A percentile compares a stretch with the other conserved stretches of the same genome.
Conservation (phyloP, 371 early-diverging fungal genomes). For the Mortierella sp. region DNA sequence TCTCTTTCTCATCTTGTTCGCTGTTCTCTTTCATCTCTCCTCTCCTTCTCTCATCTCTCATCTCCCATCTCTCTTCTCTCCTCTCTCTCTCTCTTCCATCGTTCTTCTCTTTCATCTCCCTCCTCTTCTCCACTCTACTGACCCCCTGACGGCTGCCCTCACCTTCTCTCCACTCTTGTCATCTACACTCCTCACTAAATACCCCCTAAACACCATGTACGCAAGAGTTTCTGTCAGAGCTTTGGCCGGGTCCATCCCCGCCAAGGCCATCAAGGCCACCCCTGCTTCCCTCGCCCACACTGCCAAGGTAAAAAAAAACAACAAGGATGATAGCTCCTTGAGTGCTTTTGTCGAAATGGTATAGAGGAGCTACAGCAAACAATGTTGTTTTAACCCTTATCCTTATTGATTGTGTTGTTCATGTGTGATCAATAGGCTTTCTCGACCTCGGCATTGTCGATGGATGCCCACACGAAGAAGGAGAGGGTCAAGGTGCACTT, state of each 20-base stretch:
- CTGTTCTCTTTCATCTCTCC: background rate
- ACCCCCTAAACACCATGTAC: conserved; percentile 25
- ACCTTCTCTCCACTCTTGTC: background rate
- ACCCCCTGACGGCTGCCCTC: background rate
- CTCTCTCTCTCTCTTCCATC: background rate
- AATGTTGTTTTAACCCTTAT: too few species aligned
- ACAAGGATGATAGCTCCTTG: background rate
- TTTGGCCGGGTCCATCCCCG: conserved; percentile 36
- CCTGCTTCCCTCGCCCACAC: conserved; percentile 43
- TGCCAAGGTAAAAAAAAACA: conserved; percentile 28
- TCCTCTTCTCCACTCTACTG: background rate
- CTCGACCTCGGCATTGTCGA: conserved; percentile 35
- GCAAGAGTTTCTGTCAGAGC: conserved; percentile 46
- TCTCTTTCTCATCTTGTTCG: conserved; percentile 1
- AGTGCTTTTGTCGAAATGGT: too few species aligned
- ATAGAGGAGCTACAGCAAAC: background rate
- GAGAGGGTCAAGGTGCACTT: conserved; percentile 60
- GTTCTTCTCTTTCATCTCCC: background rate
- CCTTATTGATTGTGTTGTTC: too few species aligned
- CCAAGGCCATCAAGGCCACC: conserved; percentile 26
- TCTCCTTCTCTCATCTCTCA: background rate
- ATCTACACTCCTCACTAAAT: background rate
- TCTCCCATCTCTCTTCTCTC: background rate
- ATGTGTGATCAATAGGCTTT: conserved; percentile 24
- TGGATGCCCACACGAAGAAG: conserved; percentile 37